Percentiles rank a stretch among this genome's conserved stretches.
These are phyloP conservation scores for Cymodocea nodosa DNA, from an alignment of 116 monocot species.

Conservation along the genomic window DNA sequence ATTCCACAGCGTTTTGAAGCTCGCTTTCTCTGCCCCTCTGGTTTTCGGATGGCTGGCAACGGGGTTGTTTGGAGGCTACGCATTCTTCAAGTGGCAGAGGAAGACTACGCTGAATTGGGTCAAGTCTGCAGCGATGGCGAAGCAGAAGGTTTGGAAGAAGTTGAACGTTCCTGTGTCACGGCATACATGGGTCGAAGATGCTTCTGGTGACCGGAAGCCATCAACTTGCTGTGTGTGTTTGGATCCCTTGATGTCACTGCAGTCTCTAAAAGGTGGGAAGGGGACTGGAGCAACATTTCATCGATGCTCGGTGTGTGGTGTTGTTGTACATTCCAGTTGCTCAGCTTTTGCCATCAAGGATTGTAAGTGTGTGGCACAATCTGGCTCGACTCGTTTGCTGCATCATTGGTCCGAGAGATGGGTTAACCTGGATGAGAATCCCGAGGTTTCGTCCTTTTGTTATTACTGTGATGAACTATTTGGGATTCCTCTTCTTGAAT, in stretches of 20 bases:
- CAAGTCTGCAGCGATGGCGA: slow-evolving; percentile 74
- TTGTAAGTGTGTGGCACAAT: slow-evolving; percentile 75
- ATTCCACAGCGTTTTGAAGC: slow-evolving; percentile 14
- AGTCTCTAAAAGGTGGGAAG: slow-evolving; percentile 12
- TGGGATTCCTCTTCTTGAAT: slow-evolving; percentile 60
- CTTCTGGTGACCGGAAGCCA: slow-evolving; percentile 21
- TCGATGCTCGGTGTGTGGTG: slow-evolving; percentile 64
- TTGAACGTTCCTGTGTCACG: slow-evolving; percentile 46
- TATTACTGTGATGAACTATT: slow-evolving; percentile 78
- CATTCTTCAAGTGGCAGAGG: slow-evolving; percentile 61
- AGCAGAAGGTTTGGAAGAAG: slow-evolving; percentile 50
- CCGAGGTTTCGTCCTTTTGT: slow-evolving; percentile 57
- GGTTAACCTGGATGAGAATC: slow-evolving; percentile 51
- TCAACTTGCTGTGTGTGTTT: slow-evolving; percentile 80
- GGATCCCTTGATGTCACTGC: slow-evolving; percentile 39
- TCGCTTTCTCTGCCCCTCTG: slow-evolving; percentile 18
- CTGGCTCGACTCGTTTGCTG: slow-evolving; percentile 40
- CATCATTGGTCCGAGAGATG: slow-evolving; percentile 93
- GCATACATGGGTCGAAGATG: slow-evolving; percentile 63
- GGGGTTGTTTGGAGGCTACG: slow-evolving; percentile 54
- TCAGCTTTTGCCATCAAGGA: slow-evolving; percentile 50
- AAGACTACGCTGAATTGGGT: slow-evolving; percentile 62
- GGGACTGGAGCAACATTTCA: slow-evolving; percentile 16
- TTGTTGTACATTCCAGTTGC: slow-evolving; percentile 60
- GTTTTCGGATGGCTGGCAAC: slow-evolving; percentile 51